Percentiles rank a stretch among this genome's conserved stretches.
These are phyloP conservation scores for Rhizoctonia solani DNA, from an alignment of 1,284 basidiomycete species.

Conservation along the genomic window DNA sequence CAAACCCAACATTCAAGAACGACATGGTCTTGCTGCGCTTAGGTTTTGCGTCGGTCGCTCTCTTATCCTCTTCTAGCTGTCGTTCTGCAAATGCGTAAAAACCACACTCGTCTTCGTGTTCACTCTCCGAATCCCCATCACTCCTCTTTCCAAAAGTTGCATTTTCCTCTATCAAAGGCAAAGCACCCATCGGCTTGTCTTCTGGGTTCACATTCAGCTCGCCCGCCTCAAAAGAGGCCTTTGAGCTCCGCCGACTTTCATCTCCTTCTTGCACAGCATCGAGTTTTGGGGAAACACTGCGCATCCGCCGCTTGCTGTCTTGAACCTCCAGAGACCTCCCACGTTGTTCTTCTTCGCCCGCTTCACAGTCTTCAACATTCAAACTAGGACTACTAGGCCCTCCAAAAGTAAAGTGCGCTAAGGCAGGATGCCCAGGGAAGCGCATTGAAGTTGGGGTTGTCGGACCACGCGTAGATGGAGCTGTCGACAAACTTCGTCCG, in stretches of 20 bases:
- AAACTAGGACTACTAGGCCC: conserved; percentile 23
- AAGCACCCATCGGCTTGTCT: neutral
- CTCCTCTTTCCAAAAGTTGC: conserved; percentile 9
- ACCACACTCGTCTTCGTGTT: conserved; percentile 23
- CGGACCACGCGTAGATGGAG: conserved; percentile 23
- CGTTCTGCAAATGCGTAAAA: conserved; percentile 30
- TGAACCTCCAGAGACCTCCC: conserved; percentile 25
- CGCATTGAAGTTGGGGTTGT: conserved; percentile 20
- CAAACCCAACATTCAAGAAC: conserved; percentile 21
- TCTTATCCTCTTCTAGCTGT: conserved; percentile 4
- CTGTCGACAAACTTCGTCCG: conserved; percentile 21
- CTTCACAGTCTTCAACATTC: conserved; percentile 25
- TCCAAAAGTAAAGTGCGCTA: conserved; percentile 25
- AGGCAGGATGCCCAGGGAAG: conserved; percentile 15
- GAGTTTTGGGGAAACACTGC: conserved; percentile 17
- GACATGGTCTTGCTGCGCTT: conserved; percentile 34
- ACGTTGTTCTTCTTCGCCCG: conserved; percentile 18
- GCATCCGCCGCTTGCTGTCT: conserved; percentile 16
- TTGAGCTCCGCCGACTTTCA: conserved; percentile 22
- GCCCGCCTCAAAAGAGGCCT: conserved; percentile 10
- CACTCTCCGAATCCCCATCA: conserved; percentile 7
- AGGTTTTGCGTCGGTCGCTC: neutral
- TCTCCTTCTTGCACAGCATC: conserved; percentile 25
- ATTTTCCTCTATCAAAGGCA: conserved; percentile 15
- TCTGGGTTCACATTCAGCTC: neutral